These are phyloP conservation scores for Hypoxylon subgilvum DNA, from an alignment of 495 filamentous ascomycete genomes.

Conservation along the genomic window DNA sequence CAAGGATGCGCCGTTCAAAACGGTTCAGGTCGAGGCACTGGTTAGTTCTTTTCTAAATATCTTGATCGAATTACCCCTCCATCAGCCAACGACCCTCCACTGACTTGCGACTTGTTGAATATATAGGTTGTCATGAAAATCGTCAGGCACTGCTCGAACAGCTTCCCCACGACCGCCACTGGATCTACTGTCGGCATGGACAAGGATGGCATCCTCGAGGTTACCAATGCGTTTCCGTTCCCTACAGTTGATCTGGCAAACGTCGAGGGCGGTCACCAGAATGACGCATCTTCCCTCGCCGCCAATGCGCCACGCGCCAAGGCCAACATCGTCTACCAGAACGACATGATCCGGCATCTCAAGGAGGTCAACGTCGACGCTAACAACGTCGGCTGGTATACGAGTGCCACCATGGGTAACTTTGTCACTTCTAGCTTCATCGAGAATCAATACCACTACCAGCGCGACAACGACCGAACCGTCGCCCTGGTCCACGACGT, in stretches of 20 bases:
- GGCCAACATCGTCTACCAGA: slow-evolving; percentile 85
- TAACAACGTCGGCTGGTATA: slow-evolving; percentile 98
- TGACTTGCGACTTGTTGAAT: slow-evolving; percentile 10
- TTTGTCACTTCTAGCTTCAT: slow-evolving; percentile 93
- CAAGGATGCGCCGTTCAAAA: slow-evolving; percentile 70
- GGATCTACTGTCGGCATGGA: slow-evolving; percentile 95
- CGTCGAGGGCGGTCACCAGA: slow-evolving; percentile 74
- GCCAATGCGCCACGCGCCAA: slow-evolving; percentile 91
- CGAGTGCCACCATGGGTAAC: slow-evolving; percentile 97
- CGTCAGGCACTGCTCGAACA: slow-evolving; percentile 86
- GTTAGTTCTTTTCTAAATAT: slow-evolving; percentile 53
- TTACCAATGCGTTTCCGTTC: slow-evolving; percentile 96
- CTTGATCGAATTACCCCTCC: slow-evolving; percentile 12
- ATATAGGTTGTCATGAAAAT: slow-evolving; percentile 92
- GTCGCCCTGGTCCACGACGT: slow-evolving; percentile 96
- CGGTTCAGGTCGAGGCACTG: slow-evolving; percentile 85
- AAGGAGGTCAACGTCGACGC: slow-evolving; percentile 98
- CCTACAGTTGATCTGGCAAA: slow-evolving; percentile 77
- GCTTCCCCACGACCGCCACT: slow-evolving; percentile 87
- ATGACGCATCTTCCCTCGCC: slow-evolving; percentile 76
- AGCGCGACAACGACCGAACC: slow-evolving; percentile 92
- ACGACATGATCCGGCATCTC: slow-evolving; percentile 95
- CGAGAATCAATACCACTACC: slow-evolving; percentile 97
- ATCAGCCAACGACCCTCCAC: neutral
- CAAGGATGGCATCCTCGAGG: slow-evolving; percentile 76